Conservation (phyloP, 2,329 filamentous ascomycete species). For the Sclerotinia nivalis region DNA sequence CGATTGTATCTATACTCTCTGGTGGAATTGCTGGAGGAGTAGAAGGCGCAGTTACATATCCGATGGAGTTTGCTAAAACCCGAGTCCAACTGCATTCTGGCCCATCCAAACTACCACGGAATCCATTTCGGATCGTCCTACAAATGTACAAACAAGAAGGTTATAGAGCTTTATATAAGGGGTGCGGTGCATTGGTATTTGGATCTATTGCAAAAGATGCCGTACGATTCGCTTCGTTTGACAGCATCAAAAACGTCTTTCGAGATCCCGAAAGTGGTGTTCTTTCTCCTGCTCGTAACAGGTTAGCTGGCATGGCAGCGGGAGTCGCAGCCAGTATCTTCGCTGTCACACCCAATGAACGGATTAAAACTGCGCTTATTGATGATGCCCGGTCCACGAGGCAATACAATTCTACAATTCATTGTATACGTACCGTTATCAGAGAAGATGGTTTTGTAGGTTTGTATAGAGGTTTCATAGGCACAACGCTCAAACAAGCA, state of each 20-base stretch:
- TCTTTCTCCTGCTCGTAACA: constrained; percentile 55
- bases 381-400: constrained; percentile 33
- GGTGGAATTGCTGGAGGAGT: constrained; percentile 35
- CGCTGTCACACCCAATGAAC: constrained; percentile 68
- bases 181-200: constrained; percentile 32
- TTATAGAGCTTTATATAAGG: constrained; percentile 50
- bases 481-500: constrained; percentile 51
- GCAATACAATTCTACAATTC: constrained; percentile 39
- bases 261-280: constrained; percentile 57
- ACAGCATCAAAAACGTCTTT: constrained; percentile 64
- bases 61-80: constrained; percentile 69
- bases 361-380: constrained; percentile 65
- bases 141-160: constrained; percentile 59
- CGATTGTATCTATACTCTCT: constrained; percentile 34
- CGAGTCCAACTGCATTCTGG: constrained; percentile 55
- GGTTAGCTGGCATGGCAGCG: constrained; percentile 64
- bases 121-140: constrained; percentile 58
- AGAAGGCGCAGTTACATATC: constrained; percentile 46
- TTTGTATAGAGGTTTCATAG: constrained; percentile 48
- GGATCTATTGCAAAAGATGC: constrained; percentile 59
- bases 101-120: constrained; percentile 47
- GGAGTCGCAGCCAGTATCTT: constrained; percentile 62
- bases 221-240: constrained; percentile 66
- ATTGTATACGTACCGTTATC: constrained; percentile 43
- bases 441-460: constrained; percentile 46